Conservation (phyloP, 2,329 filamentous ascomycete species). For the Pestalotiopsis sp. region DNA sequence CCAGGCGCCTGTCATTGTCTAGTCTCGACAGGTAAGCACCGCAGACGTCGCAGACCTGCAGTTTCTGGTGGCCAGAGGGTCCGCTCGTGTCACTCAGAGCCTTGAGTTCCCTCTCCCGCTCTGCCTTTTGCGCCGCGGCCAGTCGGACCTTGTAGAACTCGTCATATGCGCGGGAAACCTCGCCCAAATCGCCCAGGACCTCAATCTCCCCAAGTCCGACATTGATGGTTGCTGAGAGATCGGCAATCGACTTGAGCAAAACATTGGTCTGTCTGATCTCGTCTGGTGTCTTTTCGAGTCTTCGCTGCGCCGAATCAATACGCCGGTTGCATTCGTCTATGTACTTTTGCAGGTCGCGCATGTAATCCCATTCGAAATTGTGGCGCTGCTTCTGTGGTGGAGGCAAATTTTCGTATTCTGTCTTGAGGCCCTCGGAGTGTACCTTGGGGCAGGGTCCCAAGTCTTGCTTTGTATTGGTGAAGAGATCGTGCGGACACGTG, state of each 20-base stretch:
- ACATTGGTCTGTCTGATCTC: conserved; percentile 95
- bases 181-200: conserved; percentile 78
- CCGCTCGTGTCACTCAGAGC: conserved; percentile 88
- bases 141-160: conserved; percentile 86
- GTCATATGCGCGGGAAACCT: conserved; percentile 79
- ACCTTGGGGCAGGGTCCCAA: conserved; percentile 86
- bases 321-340: conserved; percentile 95
- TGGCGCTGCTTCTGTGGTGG: conserved; percentile 73
- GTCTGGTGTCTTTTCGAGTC: conserved; percentile 95
- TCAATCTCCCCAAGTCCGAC: conserved; percentile 84
- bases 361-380: conserved; percentile 96
- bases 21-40: conserved; percentile 90
- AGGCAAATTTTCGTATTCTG: conserved; percentile 79
- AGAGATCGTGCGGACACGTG: conserved; percentile 96
- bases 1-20: conserved; percentile 90
- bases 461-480: conserved; percentile 99
- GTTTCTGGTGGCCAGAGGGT: conserved; percentile 92
- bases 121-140: conserved; percentile 78
- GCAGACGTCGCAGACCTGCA: conserved; percentile 98
- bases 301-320: conserved; percentile 86
- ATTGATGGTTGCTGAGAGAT: conserved; percentile 77
- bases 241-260: conserved; percentile 82
- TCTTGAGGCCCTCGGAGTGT: conserved; percentile 85
- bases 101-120: conserved; percentile 86
- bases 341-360: conserved; percentile 93